These are phyloP conservation scores for Saccharum spontaneum DNA, from an alignment of 176 grass and related monocot genomes.

Conservation along the genomic window DNA sequence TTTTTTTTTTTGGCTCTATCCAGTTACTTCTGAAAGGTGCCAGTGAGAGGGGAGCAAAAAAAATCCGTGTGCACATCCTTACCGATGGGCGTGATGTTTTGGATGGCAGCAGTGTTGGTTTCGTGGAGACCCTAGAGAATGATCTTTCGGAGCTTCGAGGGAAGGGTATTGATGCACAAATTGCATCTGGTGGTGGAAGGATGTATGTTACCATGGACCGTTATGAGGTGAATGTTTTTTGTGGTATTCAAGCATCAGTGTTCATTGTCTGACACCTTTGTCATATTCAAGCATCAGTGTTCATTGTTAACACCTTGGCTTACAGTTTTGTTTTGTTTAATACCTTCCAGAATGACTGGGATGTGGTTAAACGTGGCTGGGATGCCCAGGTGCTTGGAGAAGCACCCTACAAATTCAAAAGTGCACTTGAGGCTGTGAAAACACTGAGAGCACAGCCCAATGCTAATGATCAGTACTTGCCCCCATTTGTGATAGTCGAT, in stretches of 20 bases:
- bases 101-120: conserved; percentile 92
- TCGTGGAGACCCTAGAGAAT: conserved; percentile 91
- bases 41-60: conserved; percentile 83
- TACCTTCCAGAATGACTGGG: conserved; percentile 86
- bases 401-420: conserved; percentile 85
- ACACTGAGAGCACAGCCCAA: conserved; percentile 68
- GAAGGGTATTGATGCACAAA: conserved; percentile 78
- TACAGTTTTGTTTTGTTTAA: conserved; percentile 7
- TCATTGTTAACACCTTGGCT: not conserved
- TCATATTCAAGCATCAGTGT: not conserved
- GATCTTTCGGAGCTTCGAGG: conserved; percentile 67
- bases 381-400: conserved; percentile 97
- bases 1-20: not conserved
- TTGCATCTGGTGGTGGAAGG: conserved; percentile 97
- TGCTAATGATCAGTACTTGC: conserved; percentile 83
- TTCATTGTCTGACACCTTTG: not conserved
- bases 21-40: conserved; percentile 94
- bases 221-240: conserved; percentile 65
- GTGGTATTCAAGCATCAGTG: not conserved
- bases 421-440: conserved; percentile 92
- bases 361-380: conserved; percentile 95
- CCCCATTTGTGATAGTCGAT: conserved; percentile 95
- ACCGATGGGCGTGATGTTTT: conserved; percentile 99
- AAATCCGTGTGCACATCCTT: conserved; percentile 89
- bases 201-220: conserved; percentile 99